Percentiles rank a stretch among this genome's conserved stretches.
Conservation (phyloP, 192 early-diverging fungal species). For the Coemansia asiatica region DNA sequence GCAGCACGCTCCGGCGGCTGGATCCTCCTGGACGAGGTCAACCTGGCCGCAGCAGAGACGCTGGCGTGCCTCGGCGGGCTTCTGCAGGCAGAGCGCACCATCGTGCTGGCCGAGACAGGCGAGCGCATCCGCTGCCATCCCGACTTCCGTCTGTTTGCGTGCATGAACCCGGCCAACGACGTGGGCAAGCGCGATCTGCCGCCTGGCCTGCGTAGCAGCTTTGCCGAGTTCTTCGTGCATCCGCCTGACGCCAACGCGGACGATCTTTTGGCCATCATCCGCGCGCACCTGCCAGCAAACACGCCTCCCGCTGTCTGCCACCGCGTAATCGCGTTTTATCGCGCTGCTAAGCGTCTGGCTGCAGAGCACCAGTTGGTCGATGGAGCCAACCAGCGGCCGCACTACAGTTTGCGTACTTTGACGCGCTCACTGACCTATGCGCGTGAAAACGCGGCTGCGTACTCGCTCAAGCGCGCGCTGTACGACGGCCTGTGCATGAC, state of each 20-base stretch:
- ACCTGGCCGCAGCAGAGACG: constrained; percentile 94
- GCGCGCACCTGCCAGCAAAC: constrained; percentile 65
- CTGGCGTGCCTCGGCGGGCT: constrained; percentile 88
- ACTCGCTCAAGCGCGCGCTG: constrained; percentile 79
- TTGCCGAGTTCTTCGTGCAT: constrained; percentile 95
- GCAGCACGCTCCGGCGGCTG: constrained; percentile 90
- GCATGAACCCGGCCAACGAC: constrained; percentile 99
- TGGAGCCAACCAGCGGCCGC: constrained; percentile 82
- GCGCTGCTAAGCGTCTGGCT: constrained; percentile 69
- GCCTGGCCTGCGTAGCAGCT: constrained; percentile 84
- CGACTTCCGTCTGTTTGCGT: constrained; percentile 93
- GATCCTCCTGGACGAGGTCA: constrained; percentile 97
- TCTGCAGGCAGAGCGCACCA: constrained; percentile 78
- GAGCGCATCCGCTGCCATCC: constrained; percentile 87
- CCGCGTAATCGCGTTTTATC: constrained; percentile 81
- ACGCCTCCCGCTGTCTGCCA: constrained; percentile 43
- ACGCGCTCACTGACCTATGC: constrained; percentile 85
- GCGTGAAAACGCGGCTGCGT: constrained; percentile 66
- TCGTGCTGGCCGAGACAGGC: constrained; percentile 90
- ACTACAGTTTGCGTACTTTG: constrained; percentile 92
- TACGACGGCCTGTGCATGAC: constrained; percentile 97
- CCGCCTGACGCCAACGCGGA: constrained; percentile 78
- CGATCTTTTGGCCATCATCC: constrained; percentile 82
- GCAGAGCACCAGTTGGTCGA: constrained; percentile 76
- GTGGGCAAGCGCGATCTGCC: constrained; percentile 96